These are phyloP conservation scores for Musa itinerans DNA, from an alignment of 176 grass and related monocot species.

Conservation along the genomic window DNA sequence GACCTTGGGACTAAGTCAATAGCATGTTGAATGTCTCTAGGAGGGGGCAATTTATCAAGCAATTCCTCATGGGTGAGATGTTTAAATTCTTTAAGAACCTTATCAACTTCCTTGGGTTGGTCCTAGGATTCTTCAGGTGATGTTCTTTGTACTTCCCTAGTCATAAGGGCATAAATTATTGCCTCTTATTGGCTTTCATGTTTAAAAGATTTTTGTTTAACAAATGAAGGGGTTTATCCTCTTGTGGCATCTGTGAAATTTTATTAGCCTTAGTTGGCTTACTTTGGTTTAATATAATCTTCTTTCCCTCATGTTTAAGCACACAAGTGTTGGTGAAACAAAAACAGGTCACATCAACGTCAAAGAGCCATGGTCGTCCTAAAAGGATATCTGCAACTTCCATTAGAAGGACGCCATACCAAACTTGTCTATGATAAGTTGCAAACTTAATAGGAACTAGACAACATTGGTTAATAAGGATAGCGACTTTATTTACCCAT, in stretches of 20 bases:
- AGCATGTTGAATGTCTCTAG: not conserved
- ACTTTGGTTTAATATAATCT: not conserved
- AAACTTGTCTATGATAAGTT: not conserved
- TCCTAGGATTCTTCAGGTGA: not conserved
- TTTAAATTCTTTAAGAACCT: not conserved
- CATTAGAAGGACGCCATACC: not conserved
- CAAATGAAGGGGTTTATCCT: not conserved
- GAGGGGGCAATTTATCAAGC: not conserved
- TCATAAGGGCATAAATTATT: not conserved
- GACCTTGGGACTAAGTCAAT: not conserved
- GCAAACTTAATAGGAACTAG: not conserved
- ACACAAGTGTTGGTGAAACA: not conserved
- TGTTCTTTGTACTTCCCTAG: not conserved
- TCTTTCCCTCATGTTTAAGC: not conserved
- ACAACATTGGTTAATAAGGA: not conserved
- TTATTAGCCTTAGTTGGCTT: not conserved
- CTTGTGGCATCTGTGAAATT: not conserved
- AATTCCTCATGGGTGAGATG: not conserved
- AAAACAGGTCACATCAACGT: not conserved
- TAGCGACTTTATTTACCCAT: not conserved
- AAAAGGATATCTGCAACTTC: not conserved
- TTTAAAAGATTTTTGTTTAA: not conserved
- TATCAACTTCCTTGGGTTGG: not conserved
- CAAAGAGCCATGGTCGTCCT: not conserved
- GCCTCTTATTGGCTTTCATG: not conserved